Percentiles rank a stretch among this genome's conserved stretches.
Conservation (phyloP, 2,329 filamentous ascomycete species). For the Talaromyces piceae region DNA sequence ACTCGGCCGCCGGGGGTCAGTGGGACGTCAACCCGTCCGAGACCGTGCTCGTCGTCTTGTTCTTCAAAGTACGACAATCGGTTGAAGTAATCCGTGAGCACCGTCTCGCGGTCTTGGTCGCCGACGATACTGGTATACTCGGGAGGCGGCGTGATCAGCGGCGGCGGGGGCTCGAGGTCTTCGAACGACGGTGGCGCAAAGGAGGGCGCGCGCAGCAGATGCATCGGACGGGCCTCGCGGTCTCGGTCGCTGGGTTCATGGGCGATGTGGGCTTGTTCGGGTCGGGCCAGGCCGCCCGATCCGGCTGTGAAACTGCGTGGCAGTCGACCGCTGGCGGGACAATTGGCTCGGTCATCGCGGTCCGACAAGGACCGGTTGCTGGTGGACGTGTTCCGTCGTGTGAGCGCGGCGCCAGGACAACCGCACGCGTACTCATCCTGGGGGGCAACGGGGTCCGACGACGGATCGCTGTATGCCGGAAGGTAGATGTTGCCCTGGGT, state of each 20-base stretch:
- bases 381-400: slow-evolving; percentile 22
- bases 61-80: slow-evolving; percentile 64
- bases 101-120: slow-evolving; percentile 56
- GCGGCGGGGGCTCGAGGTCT: slow-evolving; percentile 65
- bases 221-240: slow-evolving; percentile 62
- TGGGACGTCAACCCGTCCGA: slow-evolving; percentile 48
- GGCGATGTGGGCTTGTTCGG: slow-evolving; percentile 43
- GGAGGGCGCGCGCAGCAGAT: slow-evolving; percentile 72
- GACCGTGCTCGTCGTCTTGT: slow-evolving; percentile 43
- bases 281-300: slow-evolving; percentile 37
- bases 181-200: slow-evolving; percentile 86
- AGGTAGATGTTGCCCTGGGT: slow-evolving; percentile 82
- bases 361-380: slow-evolving; percentile 17
- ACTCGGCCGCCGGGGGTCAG: slow-evolving; percentile 57
- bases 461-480: slow-evolving; percentile 65
- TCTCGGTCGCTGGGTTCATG: slow-evolving; percentile 35
- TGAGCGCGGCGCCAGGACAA: slow-evolving; percentile 57
- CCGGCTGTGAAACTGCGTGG: slow-evolving; percentile 33
- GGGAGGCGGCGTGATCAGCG: slow-evolving; percentile 71
- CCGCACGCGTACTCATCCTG: slow-evolving; percentile 56
- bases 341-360: slow-evolving; percentile 20
- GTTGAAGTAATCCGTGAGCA: slow-evolving; percentile 78
- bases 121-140: slow-evolving; percentile 75
- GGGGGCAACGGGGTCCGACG: slow-evolving; percentile 41
- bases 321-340: slow-evolving; percentile 14